Conservation (phyloP, 805 yeast genomes). For the Candida nitratophila region DNA sequence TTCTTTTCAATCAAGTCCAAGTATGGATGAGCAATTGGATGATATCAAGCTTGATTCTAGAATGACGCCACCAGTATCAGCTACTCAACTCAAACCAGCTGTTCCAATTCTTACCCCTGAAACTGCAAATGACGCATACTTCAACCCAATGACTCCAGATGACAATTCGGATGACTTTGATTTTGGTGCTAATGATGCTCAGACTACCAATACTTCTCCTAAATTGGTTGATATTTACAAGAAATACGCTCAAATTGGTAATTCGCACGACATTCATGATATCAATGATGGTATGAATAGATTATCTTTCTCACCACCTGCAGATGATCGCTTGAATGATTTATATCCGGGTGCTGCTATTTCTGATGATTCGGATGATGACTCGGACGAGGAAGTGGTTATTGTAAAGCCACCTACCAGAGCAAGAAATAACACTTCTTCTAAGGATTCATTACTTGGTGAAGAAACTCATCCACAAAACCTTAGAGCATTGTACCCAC, state of each 20-base stretch:
- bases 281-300: constrained; percentile 5
- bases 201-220: constrained; percentile 15
- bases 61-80: not conserved
- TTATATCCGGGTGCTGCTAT: not conserved
- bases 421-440: constrained; percentile 1
- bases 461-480: constrained; percentile 1
- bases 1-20: not conserved
- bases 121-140: not conserved
- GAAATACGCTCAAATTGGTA: constrained; percentile 24
- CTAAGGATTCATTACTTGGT: not conserved
- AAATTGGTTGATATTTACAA: constrained; percentile 24
- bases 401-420: constrained; percentile 14
- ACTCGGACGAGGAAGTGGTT: constrained; percentile 14
- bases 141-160: not conserved
- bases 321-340: constrained; percentile 1
- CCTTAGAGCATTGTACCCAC: constrained; percentile 1
- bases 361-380: constrained; percentile 7
- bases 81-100: not conserved
- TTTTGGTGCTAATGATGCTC: not conserved
- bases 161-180: not conserved
- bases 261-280: constrained; percentile 1
- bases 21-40: not conserved
- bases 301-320: constrained; percentile 4
- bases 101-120: not conserved
- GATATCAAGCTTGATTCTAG: not conserved